These are phyloP conservation scores for Rhododendron griersonianum DNA, from an alignment of 148 eudicot species.

Conservation along the genomic window DNA sequence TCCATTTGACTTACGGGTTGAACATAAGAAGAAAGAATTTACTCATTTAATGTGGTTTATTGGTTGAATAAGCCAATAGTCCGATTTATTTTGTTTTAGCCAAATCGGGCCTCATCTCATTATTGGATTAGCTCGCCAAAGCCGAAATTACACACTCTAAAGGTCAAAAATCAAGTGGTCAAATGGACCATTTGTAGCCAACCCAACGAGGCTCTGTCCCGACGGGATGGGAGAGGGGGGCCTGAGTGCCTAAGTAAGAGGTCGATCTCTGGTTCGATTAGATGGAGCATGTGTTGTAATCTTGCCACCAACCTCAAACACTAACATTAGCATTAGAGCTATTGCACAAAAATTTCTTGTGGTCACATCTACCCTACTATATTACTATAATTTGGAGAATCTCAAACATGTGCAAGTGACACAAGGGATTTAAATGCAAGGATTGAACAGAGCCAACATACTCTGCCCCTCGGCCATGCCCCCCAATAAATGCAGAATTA, in stretches of 20 bases:
- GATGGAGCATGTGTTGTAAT: too few species aligned
- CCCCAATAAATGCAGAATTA: conserved; percentile 17
- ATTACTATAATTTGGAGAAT: background rate
- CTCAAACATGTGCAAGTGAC: background rate
- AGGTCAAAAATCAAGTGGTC: too few species aligned
- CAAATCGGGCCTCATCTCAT: too few species aligned
- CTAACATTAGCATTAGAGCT: background rate
- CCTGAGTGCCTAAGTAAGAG: background rate
- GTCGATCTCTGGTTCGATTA: background rate
- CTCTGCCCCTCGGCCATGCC: conserved; percentile 25
- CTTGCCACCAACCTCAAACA: too few species aligned
- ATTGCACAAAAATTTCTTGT: background rate
- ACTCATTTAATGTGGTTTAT: too few species aligned
- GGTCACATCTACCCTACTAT: background rate
- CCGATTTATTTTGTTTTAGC: too few species aligned
- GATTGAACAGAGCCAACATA: conserved; percentile 22
- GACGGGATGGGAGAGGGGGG: background rate
- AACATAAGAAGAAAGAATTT: too few species aligned
- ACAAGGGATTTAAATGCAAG: background rate
- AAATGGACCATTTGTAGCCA: too few species aligned
- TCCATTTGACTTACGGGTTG: too few species aligned
- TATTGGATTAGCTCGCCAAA: too few species aligned
- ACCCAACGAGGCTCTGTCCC: background rate
- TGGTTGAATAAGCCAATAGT: too few species aligned
- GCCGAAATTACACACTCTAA: too few species aligned